A percentile compares a stretch with the other conserved stretches of the same genome.
Evolutionary conservation across 2,329 filamentous ascomycete genomes (phyloP).

Genomic region (Neodidymelliopsis sp.): DNA sequence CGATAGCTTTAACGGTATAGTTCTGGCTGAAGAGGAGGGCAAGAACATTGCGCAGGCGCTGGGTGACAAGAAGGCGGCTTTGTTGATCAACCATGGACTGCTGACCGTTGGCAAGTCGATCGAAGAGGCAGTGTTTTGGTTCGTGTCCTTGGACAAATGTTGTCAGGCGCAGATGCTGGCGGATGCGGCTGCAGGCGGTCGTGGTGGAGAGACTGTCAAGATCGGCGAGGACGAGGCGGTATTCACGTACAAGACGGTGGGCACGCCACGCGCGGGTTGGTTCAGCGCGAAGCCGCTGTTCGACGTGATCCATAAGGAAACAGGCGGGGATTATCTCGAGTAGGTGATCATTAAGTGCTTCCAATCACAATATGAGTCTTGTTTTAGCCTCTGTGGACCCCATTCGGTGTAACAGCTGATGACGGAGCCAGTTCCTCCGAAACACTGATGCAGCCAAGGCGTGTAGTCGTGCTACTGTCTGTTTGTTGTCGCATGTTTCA

Average conservation of each 20-base stretch:
- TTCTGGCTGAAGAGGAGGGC: slow-evolving; percentile 62
- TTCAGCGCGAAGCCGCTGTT: slow-evolving; percentile 77
- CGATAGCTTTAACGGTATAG: slow-evolving; percentile 61
- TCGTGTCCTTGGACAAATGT: slow-evolving; percentile 61
- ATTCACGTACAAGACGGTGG: slow-evolving; percentile 72
- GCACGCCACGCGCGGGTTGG: slow-evolving; percentile 66
- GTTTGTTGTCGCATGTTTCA: slow-evolving; percentile 4
- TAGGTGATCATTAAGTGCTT: slow-evolving; percentile 28
- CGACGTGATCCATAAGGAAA: slow-evolving; percentile 71
- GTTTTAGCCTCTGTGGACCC: not conserved
- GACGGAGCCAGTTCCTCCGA: not conserved
- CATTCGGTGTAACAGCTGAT: slow-evolving; percentile 1
- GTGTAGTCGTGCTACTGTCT: slow-evolving; percentile 2
- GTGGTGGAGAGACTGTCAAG: slow-evolving; percentile 70
- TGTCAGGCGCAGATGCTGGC: slow-evolving; percentile 62
- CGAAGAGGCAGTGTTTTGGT: slow-evolving; percentile 63
- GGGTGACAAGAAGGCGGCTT: slow-evolving; percentile 59
- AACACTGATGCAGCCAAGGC: slow-evolving; percentile 11
- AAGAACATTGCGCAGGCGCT: slow-evolving; percentile 59
- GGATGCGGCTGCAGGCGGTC: slow-evolving; percentile 64
- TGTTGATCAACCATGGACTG: slow-evolving; percentile 63
- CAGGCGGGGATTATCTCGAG: slow-evolving; percentile 62
- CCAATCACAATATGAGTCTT: not conserved
- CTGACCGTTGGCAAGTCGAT: slow-evolving; percentile 59
- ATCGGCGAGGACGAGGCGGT: slow-evolving; percentile 72